phyloP scores from a whole-genome alignment of 2,329 filamentous ascomycete genomes.

The Fonsecaea nubica region DNA sequence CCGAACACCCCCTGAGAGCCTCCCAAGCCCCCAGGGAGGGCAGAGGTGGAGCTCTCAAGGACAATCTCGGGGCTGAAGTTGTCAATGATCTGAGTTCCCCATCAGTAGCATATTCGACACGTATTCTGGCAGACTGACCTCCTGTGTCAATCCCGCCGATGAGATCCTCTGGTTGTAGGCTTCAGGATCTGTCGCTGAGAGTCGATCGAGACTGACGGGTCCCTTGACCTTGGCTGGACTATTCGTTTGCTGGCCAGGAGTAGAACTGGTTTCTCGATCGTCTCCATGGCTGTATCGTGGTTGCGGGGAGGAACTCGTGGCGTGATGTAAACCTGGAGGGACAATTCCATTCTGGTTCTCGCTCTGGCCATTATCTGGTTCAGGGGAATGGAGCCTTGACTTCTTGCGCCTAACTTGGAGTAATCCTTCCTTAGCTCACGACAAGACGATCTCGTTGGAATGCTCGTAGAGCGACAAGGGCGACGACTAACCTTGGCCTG shows the following conservation, averaged over 20 bases:
- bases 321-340: neutral
- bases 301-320: slow-evolving; percentile 16
- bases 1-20: slow-evolving; percentile 38
- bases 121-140: slow-evolving; percentile 12
- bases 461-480: neutral
- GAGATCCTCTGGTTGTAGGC: slow-evolving; percentile 30
- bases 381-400: slow-evolving; percentile 6
- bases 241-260: slow-evolving; percentile 29
- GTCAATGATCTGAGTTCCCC: slow-evolving; percentile 36
- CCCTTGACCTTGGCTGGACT: slow-evolving; percentile 37
- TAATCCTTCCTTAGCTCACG: neutral
- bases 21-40: slow-evolving; percentile 29
- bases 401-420: slow-evolving; percentile 22
- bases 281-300: slow-evolving; percentile 32
- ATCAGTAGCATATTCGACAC: neutral
- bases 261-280: slow-evolving; percentile 14
- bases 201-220: slow-evolving; percentile 26
- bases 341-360: neutral
- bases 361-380: neutral
- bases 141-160: slow-evolving; percentile 30
- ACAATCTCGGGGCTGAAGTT: slow-evolving; percentile 33
- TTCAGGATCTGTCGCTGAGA: slow-evolving; percentile 25
- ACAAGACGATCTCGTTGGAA: neutral
- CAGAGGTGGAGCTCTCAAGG: slow-evolving; percentile 30
- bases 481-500: slow-evolving; percentile 16